Conservation (phyloP, 805 yeast species). For the Sungouiozyma intestinalis region DNA sequence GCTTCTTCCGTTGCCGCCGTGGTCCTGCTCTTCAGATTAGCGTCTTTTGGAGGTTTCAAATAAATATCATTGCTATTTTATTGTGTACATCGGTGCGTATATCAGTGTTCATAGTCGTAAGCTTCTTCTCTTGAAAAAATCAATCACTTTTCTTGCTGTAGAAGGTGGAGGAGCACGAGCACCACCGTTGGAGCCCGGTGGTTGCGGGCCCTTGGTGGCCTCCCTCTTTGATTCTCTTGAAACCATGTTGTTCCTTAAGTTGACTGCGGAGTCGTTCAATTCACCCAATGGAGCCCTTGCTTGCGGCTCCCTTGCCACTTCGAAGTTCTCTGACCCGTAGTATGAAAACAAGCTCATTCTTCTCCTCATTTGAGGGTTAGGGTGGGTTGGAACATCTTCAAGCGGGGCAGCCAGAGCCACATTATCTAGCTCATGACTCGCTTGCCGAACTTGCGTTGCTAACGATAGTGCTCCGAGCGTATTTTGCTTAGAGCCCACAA, state of each 20-base stretch:
- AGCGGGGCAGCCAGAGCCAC: neutral
- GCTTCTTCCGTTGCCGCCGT: too few species aligned
- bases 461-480: neutral
- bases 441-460: neutral
- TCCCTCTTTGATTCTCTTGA: neutral
- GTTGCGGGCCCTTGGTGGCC: neutral
- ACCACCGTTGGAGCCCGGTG: neutral
- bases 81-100: too few species aligned
- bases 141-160: conserved; percentile 68
- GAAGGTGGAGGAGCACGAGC: conserved; percentile 27
- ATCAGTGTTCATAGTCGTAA: conserved; percentile 26
- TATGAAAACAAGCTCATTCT: conserved; percentile 35
- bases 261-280: neutral
- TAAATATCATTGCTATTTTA: neutral
- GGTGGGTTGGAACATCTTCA: neutral
- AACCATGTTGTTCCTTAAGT: neutral
- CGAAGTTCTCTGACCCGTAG: conserved; percentile 14
- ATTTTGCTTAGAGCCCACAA: neutral
- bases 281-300: neutral
- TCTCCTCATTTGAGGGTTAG: conserved; percentile 11
- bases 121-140: conserved; percentile 63
- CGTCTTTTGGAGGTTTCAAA: too few species aligned
- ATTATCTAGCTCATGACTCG: neutral
- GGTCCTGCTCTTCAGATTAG: too few species aligned
- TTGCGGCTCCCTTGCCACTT: neutral